Percentiles rank a stretch among this genome's conserved stretches.
Evolutionary conservation across 495 filamentous ascomycete species (phyloP).

Genomic region (Penicillium crystallinum): DNA sequence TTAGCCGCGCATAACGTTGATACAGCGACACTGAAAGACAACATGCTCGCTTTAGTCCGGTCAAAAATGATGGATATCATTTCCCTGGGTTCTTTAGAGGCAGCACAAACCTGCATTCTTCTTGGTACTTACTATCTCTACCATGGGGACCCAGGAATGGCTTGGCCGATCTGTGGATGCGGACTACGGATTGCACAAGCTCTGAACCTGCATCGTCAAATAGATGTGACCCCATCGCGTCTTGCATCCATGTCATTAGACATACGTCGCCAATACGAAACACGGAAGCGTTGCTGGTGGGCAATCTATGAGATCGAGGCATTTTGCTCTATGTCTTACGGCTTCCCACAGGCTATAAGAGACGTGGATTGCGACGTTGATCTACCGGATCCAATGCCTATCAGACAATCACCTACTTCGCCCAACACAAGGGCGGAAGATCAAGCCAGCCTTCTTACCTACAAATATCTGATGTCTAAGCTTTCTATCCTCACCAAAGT

Average conservation of each 20-base stretch:
- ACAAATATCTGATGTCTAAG: conserved; percentile 31
- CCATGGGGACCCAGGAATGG: conserved; percentile 28
- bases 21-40: conserved; percentile 18
- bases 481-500: conserved; percentile 22
- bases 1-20: conserved; percentile 7
- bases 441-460: conserved; percentile 19
- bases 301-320: conserved; percentile 39
- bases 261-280: conserved; percentile 17
- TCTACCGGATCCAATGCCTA: conserved; percentile 22
- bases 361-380: conserved; percentile 35
- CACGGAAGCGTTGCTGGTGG: conserved; percentile 38
- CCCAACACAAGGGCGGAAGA: conserved; percentile 7
- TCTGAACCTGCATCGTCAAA: conserved; percentile 28
- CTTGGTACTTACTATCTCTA: conserved; percentile 37
- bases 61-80: conserved; percentile 22
- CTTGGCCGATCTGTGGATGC: conserved; percentile 38
- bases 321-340: conserved; percentile 35
- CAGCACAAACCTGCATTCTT: conserved; percentile 31
- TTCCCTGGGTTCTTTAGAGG: conserved; percentile 22
- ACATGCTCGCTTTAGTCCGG: conserved; percentile 12
- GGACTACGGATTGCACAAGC: conserved; percentile 33
- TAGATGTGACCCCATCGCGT: not conserved
- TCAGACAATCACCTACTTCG: conserved; percentile 6
- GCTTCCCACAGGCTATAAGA: conserved; percentile 29
- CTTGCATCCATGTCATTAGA: not conserved